Evolutionary conservation across 768 basidiomycete species (phyloP).

Genomic region (Clavaria fumosa): DNA sequence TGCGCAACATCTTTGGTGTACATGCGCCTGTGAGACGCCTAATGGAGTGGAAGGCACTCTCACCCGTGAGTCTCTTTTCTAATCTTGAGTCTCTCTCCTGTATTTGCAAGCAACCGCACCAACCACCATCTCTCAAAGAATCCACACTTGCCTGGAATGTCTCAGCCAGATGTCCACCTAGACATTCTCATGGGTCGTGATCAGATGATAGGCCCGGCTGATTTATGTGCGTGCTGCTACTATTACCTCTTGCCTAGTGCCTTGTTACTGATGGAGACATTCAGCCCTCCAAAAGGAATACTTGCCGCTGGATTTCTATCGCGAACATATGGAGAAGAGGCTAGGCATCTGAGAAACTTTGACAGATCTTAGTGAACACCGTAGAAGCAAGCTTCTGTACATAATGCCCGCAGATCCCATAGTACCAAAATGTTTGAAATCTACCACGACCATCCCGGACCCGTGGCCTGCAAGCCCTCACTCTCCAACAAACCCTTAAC

Average conservation of each 20-base stretch:
- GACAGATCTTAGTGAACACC: no score
- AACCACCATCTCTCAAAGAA: constrained; percentile 25
- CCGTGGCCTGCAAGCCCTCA: constrained; percentile 21
- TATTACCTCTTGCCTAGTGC: not conserved
- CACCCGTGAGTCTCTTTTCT: constrained; percentile 35
- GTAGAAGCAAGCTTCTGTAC: no score
- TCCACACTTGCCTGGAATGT: constrained; percentile 47
- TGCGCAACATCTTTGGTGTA: constrained; percentile 73
- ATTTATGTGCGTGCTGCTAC: constrained; percentile 71
- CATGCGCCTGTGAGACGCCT: constrained; percentile 79
- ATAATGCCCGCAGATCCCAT: no score
- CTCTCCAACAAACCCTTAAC: constrained; percentile 25
- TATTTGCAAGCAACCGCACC: no score
- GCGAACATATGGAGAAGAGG: constrained; percentile 55
- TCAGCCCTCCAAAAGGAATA: constrained; percentile 39
- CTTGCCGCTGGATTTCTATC: constrained; percentile 37
- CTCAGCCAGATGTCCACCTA: constrained; percentile 66
- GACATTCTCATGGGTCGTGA: constrained; percentile 93
- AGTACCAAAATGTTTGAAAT: no score
- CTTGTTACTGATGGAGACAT: constrained; percentile 2
- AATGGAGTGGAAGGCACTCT: constrained; percentile 88
- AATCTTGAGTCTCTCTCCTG: not conserved
- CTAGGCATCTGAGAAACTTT: no score
- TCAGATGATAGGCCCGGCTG: constrained; percentile 59
- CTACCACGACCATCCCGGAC: no score